Base-by-base conservation (phyloP, 305 asterid genomes). In the Withania somnifera region DNA sequence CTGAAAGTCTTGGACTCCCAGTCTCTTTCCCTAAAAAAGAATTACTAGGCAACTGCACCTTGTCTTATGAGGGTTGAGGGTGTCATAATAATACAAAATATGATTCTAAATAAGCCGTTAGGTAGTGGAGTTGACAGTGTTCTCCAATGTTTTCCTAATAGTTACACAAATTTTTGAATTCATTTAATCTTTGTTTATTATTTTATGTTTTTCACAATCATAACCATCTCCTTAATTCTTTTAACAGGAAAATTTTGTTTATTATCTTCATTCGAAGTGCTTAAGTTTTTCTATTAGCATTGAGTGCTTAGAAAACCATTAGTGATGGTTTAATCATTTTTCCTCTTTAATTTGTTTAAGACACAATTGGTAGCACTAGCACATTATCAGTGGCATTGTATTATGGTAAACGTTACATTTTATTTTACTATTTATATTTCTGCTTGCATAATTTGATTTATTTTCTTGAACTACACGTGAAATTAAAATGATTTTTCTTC, bases 1-100 rank as follows among this genome's bases (percentile, higher is more conserved):
- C 79, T 50, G 50, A 45, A 63, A 75, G 79, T 73, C 75, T 20
- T 11, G 58, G 84, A 82, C 58, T 82, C 45, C 19, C n/a, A n/a
- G n/a, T n/a, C n/a, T n/a, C n/a, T 71, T 13, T 82, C 50, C 45
- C 45, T 8, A 19, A 51, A 64, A 68, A 69, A 15, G 79, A 26
- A 42, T 26, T 75, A 15, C 26, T n/a, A 38, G n/a, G 56, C 30
- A 60, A 61, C 58, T 38, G 30, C 45, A 69, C 54, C 51, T 38
- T 32, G 53, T 53, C 80, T 69, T 76, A n/a, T n/a, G 11, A 20
- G 22, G 24, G 20, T 34, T 11, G 14, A 15, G 19, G 75, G 26
- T 13, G 4, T 66, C 76, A n/a, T 75, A 45, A 45, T 73, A 66
- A 30, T 20, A 30, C 60, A 28, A 64, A 63, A 81, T 26, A 40